Evolutionary conservation across 768 basidiomycete species (phyloP).

Genomic region (Crucibulum laeve): DNA sequence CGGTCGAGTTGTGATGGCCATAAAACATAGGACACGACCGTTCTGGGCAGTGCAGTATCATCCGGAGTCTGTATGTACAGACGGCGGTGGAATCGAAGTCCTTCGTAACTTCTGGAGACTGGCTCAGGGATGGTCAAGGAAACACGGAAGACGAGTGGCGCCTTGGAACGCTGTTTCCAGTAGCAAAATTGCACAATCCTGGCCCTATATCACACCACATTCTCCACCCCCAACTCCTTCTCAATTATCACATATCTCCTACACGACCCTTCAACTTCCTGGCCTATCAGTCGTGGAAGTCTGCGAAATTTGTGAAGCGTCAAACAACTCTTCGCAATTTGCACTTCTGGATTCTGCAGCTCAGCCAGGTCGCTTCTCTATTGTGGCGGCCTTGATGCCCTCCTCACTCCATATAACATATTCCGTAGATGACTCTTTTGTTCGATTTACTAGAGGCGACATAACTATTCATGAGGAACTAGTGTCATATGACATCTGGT

Average conservation of each 20-base stretch:
- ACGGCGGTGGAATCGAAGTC: conserved; percentile 63
- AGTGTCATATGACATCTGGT: conserved; percentile 57
- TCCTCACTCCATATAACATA: conserved; percentile 58
- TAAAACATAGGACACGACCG: conserved; percentile 57
- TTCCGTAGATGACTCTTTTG: conserved; percentile 40
- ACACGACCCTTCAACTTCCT: conserved; percentile 36
- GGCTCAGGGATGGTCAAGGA: conserved; percentile 51
- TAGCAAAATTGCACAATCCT: conserved; percentile 42
- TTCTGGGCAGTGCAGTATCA: conserved; percentile 92
- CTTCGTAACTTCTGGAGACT: conserved; percentile 73
- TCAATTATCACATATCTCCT: conserved; percentile 20
- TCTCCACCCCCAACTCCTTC: conserved; percentile 18
- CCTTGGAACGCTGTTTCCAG: conserved; percentile 37
- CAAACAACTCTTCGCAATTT: conserved; percentile 56
- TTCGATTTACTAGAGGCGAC: conserved; percentile 40
- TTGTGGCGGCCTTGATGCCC: conserved; percentile 57
- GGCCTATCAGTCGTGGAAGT: conserved; percentile 38
- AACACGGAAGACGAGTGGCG: conserved; percentile 27
- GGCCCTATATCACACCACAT: conserved; percentile 45
- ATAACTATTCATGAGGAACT: conserved; percentile 35
- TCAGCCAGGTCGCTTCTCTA: conserved; percentile 68
- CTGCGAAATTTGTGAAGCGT: conserved; percentile 61
- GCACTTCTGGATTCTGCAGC: conserved; percentile 75
- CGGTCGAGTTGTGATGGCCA: conserved; percentile 71
- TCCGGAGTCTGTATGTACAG: conserved; percentile 78